A percentile compares a stretch with the other conserved stretches of the same genome.
Evolutionary conservation across 345 rosid species (phyloP).

Genomic region (Populus nigra): DNA sequence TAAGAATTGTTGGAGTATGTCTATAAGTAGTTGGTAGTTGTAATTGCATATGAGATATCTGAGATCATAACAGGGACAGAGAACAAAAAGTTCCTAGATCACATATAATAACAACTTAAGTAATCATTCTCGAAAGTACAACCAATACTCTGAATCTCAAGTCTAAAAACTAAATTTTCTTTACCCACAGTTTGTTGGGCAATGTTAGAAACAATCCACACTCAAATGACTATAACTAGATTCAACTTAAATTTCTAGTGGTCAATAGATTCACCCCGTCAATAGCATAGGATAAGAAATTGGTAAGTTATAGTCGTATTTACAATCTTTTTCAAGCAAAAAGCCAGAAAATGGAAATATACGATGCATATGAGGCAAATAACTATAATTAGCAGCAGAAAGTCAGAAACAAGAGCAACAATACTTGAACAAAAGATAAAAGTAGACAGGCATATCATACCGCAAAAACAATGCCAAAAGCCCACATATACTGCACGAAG

Average conservation of each 20-base stretch:
- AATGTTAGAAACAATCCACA: too few relatives aligned
- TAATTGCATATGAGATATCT: neutral
- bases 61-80: neutral
- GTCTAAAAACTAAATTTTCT: too few relatives aligned
- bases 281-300: too few relatives aligned
- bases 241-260: too few relatives aligned
- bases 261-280: too few relatives aligned
- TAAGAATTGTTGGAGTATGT: neutral
- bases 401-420: neutral
- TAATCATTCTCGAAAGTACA: neutral
- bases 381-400: neutral
- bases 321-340: too few relatives aligned
- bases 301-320: too few relatives aligned
- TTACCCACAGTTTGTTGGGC: too few relatives aligned
- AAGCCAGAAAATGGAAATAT: too few relatives aligned
- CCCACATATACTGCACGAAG: conserved; percentile 85
- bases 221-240: too few relatives aligned
- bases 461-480: conserved; percentile 79
- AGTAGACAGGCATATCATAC: conserved; percentile 24
- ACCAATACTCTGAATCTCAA: too few relatives aligned
- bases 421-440: neutral
- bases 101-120: neutral
- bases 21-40: neutral
- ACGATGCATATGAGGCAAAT: neutral
- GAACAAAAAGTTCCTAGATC: neutral